A percentile compares a stretch with the other conserved stretches of the same genome.
phyloP scores from a whole-genome alignment of 805 yeast species.

The Danielia reshetovae region DNA sequence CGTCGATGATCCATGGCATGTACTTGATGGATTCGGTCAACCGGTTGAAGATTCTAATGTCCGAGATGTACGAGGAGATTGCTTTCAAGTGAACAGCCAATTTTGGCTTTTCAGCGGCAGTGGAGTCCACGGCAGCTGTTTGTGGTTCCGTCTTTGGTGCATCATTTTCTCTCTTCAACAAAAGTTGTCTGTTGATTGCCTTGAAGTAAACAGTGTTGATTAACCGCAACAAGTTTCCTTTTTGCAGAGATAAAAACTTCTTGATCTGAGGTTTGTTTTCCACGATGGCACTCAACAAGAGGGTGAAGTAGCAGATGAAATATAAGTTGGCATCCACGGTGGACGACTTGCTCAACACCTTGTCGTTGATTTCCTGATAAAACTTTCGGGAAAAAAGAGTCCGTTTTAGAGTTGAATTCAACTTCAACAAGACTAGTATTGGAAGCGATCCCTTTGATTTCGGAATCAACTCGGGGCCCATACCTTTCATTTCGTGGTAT shows the following conservation, averaged over 20 bases:
- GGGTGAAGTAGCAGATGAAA: slow-evolving; percentile 41
- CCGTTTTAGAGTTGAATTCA: slow-evolving; percentile 26
- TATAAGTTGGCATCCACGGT: slow-evolving; percentile 38
- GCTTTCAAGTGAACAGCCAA: slow-evolving; percentile 34
- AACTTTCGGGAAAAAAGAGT: slow-evolving; percentile 35
- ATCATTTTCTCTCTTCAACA: not conserved
- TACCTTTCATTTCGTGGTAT: too few species aligned
- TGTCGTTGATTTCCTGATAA: slow-evolving; percentile 39
- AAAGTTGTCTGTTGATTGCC: not conserved
- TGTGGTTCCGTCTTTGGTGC: not conserved
- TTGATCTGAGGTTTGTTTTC: slow-evolving; percentile 34
- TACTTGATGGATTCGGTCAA: slow-evolving; percentile 39
- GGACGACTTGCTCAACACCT: slow-evolving; percentile 29
- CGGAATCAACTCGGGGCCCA: too few species aligned
- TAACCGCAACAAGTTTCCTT: slow-evolving; percentile 17
- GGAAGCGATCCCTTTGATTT: slow-evolving; percentile 13
- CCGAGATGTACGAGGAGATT: slow-evolving; percentile 36
- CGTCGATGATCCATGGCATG: slow-evolving; percentile 44
- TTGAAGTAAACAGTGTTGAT: slow-evolving; percentile 4
- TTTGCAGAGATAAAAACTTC: slow-evolving; percentile 26
- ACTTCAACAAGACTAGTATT: slow-evolving; percentile 22
- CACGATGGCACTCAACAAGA: slow-evolving; percentile 32
- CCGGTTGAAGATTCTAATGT: slow-evolving; percentile 39
- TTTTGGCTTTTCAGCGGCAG: slow-evolving; percentile 11
- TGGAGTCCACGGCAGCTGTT: not conserved